Percentiles rank a stretch among this genome's conserved stretches.
Evolutionary conservation across 2,329 filamentous ascomycete species (phyloP).

Genomic region (Pestalotiopsis sp.): DNA sequence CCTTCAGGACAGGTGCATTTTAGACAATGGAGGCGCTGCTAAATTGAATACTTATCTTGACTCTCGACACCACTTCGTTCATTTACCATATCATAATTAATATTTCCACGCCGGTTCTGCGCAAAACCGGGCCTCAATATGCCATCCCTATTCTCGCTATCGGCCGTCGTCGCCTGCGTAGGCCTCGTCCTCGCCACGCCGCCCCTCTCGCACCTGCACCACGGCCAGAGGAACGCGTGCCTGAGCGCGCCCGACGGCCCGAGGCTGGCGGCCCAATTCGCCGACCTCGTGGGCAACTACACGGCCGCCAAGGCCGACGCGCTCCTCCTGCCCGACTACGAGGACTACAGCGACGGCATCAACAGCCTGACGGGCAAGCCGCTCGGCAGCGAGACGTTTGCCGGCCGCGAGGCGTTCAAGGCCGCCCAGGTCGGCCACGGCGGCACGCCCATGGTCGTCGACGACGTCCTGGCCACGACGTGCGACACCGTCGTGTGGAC

Average conservation of each 20-base stretch:
- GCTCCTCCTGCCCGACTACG: background rate
- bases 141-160: background rate
- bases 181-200: background rate
- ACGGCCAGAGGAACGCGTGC: background rate
- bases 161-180: background rate
- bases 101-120: background rate
- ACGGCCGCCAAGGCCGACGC: background rate
- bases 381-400: background rate
- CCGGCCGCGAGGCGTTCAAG: background rate
- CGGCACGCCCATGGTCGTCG: background rate
- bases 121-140: background rate
- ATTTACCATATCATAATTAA: too few relatives aligned
- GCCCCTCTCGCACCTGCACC: background rate
- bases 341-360: slow-evolving; percentile 3
- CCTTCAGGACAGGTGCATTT: background rate
- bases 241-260: background rate
- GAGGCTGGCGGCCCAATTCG: background rate
- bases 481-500: background rate
- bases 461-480: background rate
- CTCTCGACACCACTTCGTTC: too few relatives aligned
- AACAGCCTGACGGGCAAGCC: background rate
- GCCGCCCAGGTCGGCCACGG: background rate
- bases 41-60: too few relatives aligned
- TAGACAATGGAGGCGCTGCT: background rate
- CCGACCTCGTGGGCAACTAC: slow-evolving; percentile 2